phyloP scores from a whole-genome alignment of 1,139 yeast genomes.

The Kurtzmaniella natalensis region DNA sequence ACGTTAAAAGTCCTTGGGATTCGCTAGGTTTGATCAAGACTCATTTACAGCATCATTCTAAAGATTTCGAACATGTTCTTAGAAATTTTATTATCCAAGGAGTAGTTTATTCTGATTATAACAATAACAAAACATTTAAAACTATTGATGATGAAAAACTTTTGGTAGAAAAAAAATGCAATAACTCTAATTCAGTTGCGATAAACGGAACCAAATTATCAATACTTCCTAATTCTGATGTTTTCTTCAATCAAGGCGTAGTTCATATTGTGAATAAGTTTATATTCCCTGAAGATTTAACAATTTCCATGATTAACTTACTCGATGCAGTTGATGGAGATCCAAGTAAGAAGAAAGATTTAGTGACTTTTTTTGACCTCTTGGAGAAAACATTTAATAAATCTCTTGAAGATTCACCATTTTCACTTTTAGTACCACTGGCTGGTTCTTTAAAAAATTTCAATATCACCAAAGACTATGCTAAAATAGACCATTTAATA shows the following conservation, averaged over 20 bases:
- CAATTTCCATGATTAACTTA: slow-evolving; percentile 54
- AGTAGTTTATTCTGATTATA: slow-evolving; percentile 64
- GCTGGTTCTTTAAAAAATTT: slow-evolving; percentile 50
- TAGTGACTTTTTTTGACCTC: slow-evolving; percentile 44
- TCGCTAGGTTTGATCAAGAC: slow-evolving; percentile 56
- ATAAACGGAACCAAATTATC: slow-evolving; percentile 23
- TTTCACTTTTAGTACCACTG: slow-evolving; percentile 74
- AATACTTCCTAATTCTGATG: slow-evolving; percentile 52
- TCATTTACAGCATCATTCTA: slow-evolving; percentile 51
- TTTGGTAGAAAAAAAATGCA: slow-evolving; percentile 12
- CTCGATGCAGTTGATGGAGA: slow-evolving; percentile 34
- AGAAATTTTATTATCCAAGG: slow-evolving; percentile 59
- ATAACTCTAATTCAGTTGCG: slow-evolving; percentile 18
- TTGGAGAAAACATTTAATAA: slow-evolving; percentile 34
- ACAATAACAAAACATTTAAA: slow-evolving; percentile 16
- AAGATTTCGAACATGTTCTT: slow-evolving; percentile 49
- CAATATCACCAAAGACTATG: slow-evolving; percentile 44
- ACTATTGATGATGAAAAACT: slow-evolving; percentile 39
- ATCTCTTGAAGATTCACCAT: slow-evolving; percentile 26
- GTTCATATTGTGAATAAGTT: slow-evolving; percentile 64
- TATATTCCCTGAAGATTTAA: slow-evolving; percentile 53
- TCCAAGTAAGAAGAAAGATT: not conserved
- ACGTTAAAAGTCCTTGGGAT: slow-evolving; percentile 53
- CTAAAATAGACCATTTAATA: slow-evolving; percentile 51
- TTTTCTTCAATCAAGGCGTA: slow-evolving; percentile 80